Evolutionary conservation across 768 basidiomycete species (phyloP).

Genomic region (Naematelia aurantialba): DNA sequence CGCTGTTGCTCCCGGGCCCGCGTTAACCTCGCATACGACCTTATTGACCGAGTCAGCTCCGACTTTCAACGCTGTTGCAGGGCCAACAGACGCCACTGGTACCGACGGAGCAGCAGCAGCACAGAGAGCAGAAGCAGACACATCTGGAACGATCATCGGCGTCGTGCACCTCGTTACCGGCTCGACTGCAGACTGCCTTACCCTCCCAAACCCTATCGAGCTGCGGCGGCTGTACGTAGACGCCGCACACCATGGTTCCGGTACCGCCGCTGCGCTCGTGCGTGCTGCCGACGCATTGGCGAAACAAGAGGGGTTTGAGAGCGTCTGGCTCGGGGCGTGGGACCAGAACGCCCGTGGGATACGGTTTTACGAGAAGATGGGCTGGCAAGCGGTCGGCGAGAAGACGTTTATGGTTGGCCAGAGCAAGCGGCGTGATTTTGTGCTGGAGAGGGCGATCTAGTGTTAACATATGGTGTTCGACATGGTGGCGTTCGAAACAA

Average conservation of each 20-base stretch:
- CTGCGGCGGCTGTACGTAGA: conserved; percentile 27
- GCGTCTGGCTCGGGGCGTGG: conserved; percentile 31
- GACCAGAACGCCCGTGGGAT: conserved; percentile 19
- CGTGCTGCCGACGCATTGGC: conserved; percentile 10
- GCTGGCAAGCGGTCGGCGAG: conserved; percentile 20
- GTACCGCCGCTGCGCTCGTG: conserved; percentile 15
- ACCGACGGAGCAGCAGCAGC: neutral
- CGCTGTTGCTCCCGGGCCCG: neutral
- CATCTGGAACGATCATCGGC: conserved; percentile 14
- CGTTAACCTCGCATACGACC: neutral
- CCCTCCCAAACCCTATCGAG: conserved; percentile 5
- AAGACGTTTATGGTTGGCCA: conserved; percentile 22
- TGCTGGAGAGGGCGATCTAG: conserved; percentile 20
- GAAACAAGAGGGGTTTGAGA: conserved; percentile 9
- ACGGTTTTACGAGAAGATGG: conserved; percentile 28
- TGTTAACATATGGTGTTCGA: too few species aligned
- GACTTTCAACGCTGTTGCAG: too few species aligned
- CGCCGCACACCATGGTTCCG: conserved; percentile 16
- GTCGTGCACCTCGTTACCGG: conserved; percentile 17
- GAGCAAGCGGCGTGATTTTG: conserved; percentile 15
- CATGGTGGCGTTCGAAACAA: too few species aligned
- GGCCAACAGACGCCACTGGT: too few species aligned
- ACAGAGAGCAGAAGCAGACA: neutral
- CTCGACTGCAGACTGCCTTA: conserved; percentile 14
- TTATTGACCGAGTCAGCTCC: neutral